Percentiles rank a stretch among this genome's conserved stretches.
Conservation (phyloP, 2,329 filamentous ascomycete genomes). For the Phialocephala subalpina region DNA sequence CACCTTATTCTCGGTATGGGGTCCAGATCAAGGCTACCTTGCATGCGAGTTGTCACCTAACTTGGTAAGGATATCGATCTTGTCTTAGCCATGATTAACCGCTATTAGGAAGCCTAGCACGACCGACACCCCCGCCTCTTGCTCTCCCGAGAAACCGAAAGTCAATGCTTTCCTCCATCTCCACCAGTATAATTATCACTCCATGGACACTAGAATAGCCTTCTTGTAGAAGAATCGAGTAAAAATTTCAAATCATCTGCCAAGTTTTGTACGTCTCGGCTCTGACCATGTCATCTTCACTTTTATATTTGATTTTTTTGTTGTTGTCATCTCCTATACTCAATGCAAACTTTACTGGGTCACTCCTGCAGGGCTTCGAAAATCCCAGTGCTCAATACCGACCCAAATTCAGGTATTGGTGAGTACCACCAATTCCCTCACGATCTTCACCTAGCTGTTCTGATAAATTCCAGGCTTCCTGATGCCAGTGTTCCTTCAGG, state of each 20-base stretch:
- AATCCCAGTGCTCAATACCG: slow-evolving; percentile 1
- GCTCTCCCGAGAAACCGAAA: not conserved
- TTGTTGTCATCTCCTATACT: slow-evolving; percentile 2
- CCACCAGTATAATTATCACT: slow-evolving; percentile 2
- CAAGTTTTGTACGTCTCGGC: not conserved
- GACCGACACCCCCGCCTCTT: not conserved
- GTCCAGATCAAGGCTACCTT: not conserved
- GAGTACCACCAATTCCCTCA: not conserved
- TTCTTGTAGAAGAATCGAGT: not conserved
- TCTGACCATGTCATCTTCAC: not conserved
- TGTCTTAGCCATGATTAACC: not conserved
- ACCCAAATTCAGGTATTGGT: slow-evolving; percentile 10
- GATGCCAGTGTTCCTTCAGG: not conserved
- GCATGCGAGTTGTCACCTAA: not conserved
- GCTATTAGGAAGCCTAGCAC: not conserved
- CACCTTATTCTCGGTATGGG: not conserved
- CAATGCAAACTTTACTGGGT: not conserved
- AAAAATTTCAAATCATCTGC: not conserved
- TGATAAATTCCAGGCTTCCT: slow-evolving; percentile 8
- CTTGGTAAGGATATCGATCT: not conserved
- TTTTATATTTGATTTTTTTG: not conserved
- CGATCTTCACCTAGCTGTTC: not conserved
- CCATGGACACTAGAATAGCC: not conserved
- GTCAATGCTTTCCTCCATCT: not conserved
- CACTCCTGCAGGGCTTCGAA: not conserved